phyloP scores from a whole-genome alignment of 2,329 filamentous ascomycete genomes.

The Allantophomopsis cytisporea region DNA sequence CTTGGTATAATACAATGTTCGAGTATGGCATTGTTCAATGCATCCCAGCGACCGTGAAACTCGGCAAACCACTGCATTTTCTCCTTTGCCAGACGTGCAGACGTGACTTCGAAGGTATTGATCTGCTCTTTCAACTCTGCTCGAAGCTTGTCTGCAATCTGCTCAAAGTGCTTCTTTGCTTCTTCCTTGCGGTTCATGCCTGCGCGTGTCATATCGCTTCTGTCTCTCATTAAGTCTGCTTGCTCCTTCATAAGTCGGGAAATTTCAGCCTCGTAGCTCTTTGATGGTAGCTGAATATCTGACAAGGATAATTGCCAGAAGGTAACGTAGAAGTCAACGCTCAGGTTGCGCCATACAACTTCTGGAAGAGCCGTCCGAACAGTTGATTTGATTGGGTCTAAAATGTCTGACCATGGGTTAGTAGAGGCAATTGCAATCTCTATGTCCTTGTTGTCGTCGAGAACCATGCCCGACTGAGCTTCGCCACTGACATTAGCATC shows the following conservation, averaged over 20 bases:
- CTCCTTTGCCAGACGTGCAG: slow-evolving; percentile 58
- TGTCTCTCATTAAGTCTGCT: slow-evolving; percentile 53
- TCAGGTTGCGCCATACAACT: slow-evolving; percentile 56
- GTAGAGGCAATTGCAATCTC: slow-evolving; percentile 20
- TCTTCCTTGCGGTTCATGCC: slow-evolving; percentile 55
- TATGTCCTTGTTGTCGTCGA: slow-evolving; percentile 8
- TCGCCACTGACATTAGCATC: background rate
- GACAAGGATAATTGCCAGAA: slow-evolving; percentile 87
- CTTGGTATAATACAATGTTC: slow-evolving; percentile 91
- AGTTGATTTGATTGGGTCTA: slow-evolving; percentile 61
- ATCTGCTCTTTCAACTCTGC: slow-evolving; percentile 62
- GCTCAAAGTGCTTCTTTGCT: slow-evolving; percentile 54
- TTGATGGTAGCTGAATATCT: slow-evolving; percentile 64
- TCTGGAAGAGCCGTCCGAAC: slow-evolving; percentile 48
- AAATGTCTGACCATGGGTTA: slow-evolving; percentile 44
- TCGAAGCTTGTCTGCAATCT: slow-evolving; percentile 55
- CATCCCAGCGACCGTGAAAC: slow-evolving; percentile 46
- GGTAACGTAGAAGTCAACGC: slow-evolving; percentile 69
- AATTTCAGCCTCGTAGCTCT: slow-evolving; percentile 67
- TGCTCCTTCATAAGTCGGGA: slow-evolving; percentile 54
- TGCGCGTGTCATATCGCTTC: slow-evolving; percentile 56
- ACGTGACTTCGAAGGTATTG: slow-evolving; percentile 51
- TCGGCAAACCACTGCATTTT: slow-evolving; percentile 68
- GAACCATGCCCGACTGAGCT: slow-evolving; percentile 5
- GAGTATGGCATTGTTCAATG: slow-evolving; percentile 62